Evolutionary conservation across 2,329 filamentous ascomycete genomes (phyloP).

Genomic region (Thelonectria blattea): DNA sequence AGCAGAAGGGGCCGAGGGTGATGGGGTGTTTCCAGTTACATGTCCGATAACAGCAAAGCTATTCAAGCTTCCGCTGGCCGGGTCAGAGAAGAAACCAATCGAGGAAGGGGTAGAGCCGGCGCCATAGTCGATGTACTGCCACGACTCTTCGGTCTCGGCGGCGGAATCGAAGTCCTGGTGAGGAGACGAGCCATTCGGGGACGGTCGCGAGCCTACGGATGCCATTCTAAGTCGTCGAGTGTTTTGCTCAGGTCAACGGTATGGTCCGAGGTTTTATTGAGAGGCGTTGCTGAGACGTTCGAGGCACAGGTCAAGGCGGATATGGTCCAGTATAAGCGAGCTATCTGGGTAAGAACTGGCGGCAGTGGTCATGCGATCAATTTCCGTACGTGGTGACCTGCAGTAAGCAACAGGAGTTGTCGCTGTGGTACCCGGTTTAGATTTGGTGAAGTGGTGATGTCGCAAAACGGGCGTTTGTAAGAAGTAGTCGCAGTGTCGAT

Average conservation of each 20-base stretch:
- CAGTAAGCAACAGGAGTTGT: background rate
- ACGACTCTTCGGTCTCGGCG: constrained; percentile 51
- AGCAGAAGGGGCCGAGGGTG: constrained; percentile 41
- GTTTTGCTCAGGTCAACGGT: background rate
- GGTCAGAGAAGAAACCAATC: constrained; percentile 55
- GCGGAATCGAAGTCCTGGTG: constrained; percentile 48
- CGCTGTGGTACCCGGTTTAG: background rate
- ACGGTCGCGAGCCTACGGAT: constrained; percentile 48
- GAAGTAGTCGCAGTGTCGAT: background rate
- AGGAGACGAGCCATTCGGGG: constrained; percentile 46
- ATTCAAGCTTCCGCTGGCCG: constrained; percentile 56
- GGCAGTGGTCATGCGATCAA: constrained; percentile 14
- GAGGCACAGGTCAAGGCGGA: background rate
- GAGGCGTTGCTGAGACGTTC: background rate
- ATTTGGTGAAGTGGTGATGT: background rate
- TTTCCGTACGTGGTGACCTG: background rate
- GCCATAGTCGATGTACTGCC: constrained; percentile 51
- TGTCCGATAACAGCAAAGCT: constrained; percentile 57
- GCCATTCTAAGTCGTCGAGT: constrained; percentile 37
- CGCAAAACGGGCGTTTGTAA: background rate
- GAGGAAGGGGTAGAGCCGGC: constrained; percentile 46
- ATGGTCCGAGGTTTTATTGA: background rate
- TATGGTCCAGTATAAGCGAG: background rate
- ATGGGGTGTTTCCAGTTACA: constrained; percentile 36
- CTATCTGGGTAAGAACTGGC: background rate